Conservation (phyloP, 2,329 filamentous ascomycete species). For the Colletotrichum sojae region DNA sequence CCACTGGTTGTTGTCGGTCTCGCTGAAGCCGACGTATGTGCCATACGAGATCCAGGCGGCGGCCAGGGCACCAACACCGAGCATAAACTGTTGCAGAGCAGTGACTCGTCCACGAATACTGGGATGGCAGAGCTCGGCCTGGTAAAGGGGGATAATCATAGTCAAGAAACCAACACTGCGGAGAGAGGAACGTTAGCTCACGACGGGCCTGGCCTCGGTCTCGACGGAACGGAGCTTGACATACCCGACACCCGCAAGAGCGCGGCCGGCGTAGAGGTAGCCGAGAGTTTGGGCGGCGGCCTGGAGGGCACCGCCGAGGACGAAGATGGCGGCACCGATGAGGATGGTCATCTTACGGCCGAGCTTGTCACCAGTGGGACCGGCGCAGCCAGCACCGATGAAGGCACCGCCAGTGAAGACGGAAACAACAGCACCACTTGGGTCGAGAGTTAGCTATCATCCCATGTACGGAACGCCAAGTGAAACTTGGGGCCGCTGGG, state of each 20-base stretch:
- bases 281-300: slow-evolving; percentile 72
- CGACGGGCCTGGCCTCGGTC: not conserved
- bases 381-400: slow-evolving; percentile 76
- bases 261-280: slow-evolving; percentile 79
- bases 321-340: slow-evolving; percentile 79
- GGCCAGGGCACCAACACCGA: slow-evolving; percentile 80
- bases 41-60: slow-evolving; percentile 82
- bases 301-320: slow-evolving; percentile 80
- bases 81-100: slow-evolving; percentile 85
- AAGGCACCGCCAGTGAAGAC: slow-evolving; percentile 86
- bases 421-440: slow-evolving; percentile 79
- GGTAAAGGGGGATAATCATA: slow-evolving; percentile 73
- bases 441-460: not conserved
- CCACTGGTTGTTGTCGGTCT: slow-evolving; percentile 52
- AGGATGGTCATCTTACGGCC: slow-evolving; percentile 81
- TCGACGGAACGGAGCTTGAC: not conserved
- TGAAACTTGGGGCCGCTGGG: no score
- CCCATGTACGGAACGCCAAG: not conserved
- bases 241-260: slow-evolving; percentile 74
- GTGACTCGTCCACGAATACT: slow-evolving; percentile 83
- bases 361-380: slow-evolving; percentile 72
- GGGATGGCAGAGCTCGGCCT: slow-evolving; percentile 85
- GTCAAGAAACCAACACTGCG: slow-evolving; percentile 60
- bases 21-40: slow-evolving; percentile 48
- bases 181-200: not conserved